Base-by-base conservation (phyloP, 2,329 filamentous ascomycete species). In the Exophiala aquamarina region DNA sequence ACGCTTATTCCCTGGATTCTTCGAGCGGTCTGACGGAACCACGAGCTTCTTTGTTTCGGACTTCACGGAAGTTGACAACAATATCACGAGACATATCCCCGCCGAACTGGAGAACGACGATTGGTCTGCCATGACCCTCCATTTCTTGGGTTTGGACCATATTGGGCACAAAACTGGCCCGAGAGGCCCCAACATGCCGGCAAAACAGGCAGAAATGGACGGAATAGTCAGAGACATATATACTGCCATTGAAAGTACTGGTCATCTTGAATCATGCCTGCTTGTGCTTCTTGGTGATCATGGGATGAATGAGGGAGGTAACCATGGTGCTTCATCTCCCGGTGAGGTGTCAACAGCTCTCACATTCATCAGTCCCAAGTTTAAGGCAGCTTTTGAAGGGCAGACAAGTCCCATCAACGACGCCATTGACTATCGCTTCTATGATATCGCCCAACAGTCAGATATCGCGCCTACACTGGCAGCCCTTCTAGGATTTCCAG, bases 221-320 rank as follows among this genome's bases (percentile, higher is more conserved):
- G 75, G 69, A 1, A 85, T 97, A 53, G 84, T 96, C 31, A 74
- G 76, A 52, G 71, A 81, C 47, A 85, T 98, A 19, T 96, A 89
- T 62, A 72, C 76, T 10, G 86, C 88, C 5, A 86, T 98, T 55
- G 78, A 86, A 61, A 76, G 76, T 3, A 71, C 87, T 46, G 64
- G 77, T 1, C 86, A 95, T 65, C 80, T 96, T 1, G 64, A 80
- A 23, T 86, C 87, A 3, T 90, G 92, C 0, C 71, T 98, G 2
- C 78, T 98, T 36, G 83, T 98, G 3, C 70, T 98, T 5, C 89
- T 86, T 47, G 93, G 93, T 46, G 94, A 98, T 61, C 93, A 98
- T 64, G 93, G 93, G n/a, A 98, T 98, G 93, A 98, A 97, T 59
- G 92, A 97, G 59, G 93, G 89, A 15, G 93, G 93, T 2, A 97